phyloP scores from a whole-genome alignment of 1,139 yeast species.

The Geotrichum restrictum region DNA sequence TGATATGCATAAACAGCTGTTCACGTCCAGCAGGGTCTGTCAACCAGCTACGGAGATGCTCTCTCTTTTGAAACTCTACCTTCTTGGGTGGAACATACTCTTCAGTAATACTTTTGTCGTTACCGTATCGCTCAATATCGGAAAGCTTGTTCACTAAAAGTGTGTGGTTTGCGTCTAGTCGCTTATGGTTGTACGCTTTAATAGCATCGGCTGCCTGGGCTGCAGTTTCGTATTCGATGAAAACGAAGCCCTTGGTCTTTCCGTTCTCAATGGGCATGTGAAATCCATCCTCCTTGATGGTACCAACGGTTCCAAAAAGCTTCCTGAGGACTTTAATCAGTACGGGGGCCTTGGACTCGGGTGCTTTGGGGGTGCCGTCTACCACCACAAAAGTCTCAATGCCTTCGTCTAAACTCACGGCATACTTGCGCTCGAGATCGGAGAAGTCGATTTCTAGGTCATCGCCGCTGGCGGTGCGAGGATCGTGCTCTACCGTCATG shows the following conservation, averaged over 20 bases:
- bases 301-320: constrained; percentile 69
- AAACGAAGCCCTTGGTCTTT: constrained; percentile 80
- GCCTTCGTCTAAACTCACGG: constrained; percentile 57
- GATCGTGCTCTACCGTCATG: constrained; percentile 14
- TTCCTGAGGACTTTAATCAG: constrained; percentile 82
- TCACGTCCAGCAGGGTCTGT: constrained; percentile 88
- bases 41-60: constrained; percentile 86
- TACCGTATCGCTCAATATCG: constrained; percentile 80
- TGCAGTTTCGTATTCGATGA: constrained; percentile 71
- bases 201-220: constrained; percentile 76
- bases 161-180: constrained; percentile 90
- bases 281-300: constrained; percentile 62
- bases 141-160: constrained; percentile 75
- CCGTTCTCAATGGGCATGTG: constrained; percentile 73
- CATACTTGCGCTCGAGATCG: constrained; percentile 76
- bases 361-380: constrained; percentile 95
- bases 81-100: constrained; percentile 68
- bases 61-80: constrained; percentile 68
- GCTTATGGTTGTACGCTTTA: constrained; percentile 77
- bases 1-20: constrained; percentile 76
- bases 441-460: constrained; percentile 60
- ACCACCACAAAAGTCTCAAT: constrained; percentile 79
- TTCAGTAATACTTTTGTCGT: constrained; percentile 58
- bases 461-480: constrained; percentile 19
- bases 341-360: constrained; percentile 80